phyloP scores from a whole-genome alignment of 805 yeast genomes.

The Yarrowia phangngaensis region DNA sequence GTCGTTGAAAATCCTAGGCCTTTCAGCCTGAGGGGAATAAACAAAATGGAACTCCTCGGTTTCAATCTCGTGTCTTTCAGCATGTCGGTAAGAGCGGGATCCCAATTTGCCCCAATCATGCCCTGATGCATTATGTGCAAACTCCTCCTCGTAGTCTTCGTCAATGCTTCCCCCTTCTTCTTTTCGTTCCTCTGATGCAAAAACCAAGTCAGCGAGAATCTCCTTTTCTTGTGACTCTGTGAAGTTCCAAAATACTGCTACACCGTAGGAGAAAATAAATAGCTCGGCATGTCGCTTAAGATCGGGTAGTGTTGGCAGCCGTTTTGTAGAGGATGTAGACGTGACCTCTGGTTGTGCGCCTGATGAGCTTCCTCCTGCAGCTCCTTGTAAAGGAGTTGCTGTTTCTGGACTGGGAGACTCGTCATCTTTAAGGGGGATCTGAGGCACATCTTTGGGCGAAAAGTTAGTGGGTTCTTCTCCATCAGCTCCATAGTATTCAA shows the following conservation, averaged over 20 bases:
- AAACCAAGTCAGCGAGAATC: slow-evolving; percentile 84
- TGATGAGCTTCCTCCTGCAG: background rate
- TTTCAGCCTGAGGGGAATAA: slow-evolving; percentile 48
- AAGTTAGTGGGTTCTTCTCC: slow-evolving; percentile 21
- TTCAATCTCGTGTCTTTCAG: slow-evolving; percentile 82
- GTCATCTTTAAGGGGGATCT: slow-evolving; percentile 3
- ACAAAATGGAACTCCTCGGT: slow-evolving; percentile 82
- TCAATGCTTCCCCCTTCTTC: slow-evolving; percentile 11
- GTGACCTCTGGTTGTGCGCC: background rate
- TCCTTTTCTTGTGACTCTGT: slow-evolving; percentile 90
- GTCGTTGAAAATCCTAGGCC: slow-evolving; percentile 69
- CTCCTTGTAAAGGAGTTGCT: background rate
- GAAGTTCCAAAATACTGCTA: slow-evolving; percentile 97
- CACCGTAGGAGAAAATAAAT: slow-evolving; percentile 87
- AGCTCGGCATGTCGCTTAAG: slow-evolving; percentile 65
- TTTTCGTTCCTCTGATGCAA: slow-evolving; percentile 43
- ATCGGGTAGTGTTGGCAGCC: slow-evolving; percentile 32
- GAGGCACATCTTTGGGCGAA: slow-evolving; percentile 18
- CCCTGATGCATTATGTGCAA: slow-evolving; percentile 2
- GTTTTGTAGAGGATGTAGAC: background rate
- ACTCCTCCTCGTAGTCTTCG: slow-evolving; percentile 24
- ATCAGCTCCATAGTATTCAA: slow-evolving; percentile 53
- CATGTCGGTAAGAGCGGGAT: slow-evolving; percentile 61
- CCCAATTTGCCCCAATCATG: slow-evolving; percentile 28
- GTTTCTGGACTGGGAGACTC: background rate